Evolutionary conservation across 495 filamentous ascomycete genomes (phyloP).

Genomic region (Podospora pseudocomata): DNA sequence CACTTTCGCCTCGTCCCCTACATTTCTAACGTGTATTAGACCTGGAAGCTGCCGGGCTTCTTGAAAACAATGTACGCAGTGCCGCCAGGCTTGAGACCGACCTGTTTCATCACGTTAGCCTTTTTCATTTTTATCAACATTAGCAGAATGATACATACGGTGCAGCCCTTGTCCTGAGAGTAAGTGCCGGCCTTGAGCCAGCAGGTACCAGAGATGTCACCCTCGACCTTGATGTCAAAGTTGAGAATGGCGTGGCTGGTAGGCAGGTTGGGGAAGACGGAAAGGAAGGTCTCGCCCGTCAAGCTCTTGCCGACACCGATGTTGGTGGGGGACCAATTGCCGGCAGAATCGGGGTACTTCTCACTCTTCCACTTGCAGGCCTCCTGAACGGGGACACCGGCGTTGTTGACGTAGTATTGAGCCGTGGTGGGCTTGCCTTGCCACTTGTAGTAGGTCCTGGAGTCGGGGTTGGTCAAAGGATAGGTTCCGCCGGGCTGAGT

Average conservation of each 20-base stretch:
- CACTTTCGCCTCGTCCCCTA: slow-evolving; percentile 9
- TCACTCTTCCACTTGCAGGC: slow-evolving; percentile 76
- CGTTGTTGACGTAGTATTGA: slow-evolving; percentile 95
- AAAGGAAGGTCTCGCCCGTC: slow-evolving; percentile 68
- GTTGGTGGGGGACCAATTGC: slow-evolving; percentile 91
- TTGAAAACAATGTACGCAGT: slow-evolving; percentile 39
- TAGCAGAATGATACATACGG: slow-evolving; percentile 49
- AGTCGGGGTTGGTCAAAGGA: slow-evolving; percentile 69
- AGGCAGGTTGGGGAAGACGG: slow-evolving; percentile 66
- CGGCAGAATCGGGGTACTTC: slow-evolving; percentile 47
- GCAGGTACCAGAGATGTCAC: slow-evolving; percentile 64
- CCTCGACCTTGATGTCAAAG: slow-evolving; percentile 69
- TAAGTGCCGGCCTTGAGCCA: slow-evolving; percentile 65
- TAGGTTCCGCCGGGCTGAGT: slow-evolving; percentile 52
- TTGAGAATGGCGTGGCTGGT: slow-evolving; percentile 61
- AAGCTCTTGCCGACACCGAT: slow-evolving; percentile 71
- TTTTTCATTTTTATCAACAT: neutral
- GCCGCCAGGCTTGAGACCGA: slow-evolving; percentile 37
- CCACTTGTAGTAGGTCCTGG: slow-evolving; percentile 70
- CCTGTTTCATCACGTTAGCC: slow-evolving; percentile 31
- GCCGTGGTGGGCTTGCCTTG: slow-evolving; percentile 71
- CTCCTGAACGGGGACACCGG: slow-evolving; percentile 59
- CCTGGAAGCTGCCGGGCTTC: slow-evolving; percentile 15
- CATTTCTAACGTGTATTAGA: slow-evolving; percentile 2
- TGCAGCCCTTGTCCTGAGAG: slow-evolving; percentile 61